These are phyloP conservation scores for Talaromyces sp. DNA, from an alignment of 2,329 filamentous ascomycete species.

Conservation along the genomic window DNA sequence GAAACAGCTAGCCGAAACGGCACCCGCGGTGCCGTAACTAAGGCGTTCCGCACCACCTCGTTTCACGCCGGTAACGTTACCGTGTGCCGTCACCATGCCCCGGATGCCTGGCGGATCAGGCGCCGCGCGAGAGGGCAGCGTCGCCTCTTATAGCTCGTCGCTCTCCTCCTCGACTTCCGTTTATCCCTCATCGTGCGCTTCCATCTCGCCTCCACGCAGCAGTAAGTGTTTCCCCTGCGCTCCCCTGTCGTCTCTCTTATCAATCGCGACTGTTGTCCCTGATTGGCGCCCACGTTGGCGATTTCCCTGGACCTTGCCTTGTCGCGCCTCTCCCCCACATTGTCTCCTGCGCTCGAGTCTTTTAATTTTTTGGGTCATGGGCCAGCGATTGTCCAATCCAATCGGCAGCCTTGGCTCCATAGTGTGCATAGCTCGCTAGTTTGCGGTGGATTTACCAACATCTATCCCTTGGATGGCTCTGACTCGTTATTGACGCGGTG, in stretches of 20 bases:
- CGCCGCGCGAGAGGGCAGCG: background rate
- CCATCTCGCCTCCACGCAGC: conserved; percentile 8
- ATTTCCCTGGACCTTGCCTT: background rate
- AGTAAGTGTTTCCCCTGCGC: conserved; percentile 1
- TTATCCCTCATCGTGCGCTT: conserved; percentile 10
- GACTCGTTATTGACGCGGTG: background rate
- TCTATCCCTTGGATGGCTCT: background rate
- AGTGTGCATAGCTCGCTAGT: background rate
- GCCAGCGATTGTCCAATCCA: background rate
- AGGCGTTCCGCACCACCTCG: background rate
- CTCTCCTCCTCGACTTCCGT: conserved; percentile 6
- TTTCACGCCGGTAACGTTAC: background rate
- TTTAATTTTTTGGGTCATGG: background rate
- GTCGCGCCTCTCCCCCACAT: background rate
- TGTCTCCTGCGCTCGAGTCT: background rate
- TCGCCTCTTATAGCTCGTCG: conserved; percentile 7
- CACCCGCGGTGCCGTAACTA: background rate
- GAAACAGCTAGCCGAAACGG: background rate
- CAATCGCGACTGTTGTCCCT: background rate
- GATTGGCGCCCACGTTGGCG: background rate
- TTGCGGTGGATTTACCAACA: background rate
- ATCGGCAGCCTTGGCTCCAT: background rate
- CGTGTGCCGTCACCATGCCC: background rate
- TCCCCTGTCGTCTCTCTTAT: background rate
- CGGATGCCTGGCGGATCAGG: background rate